Conservation (phyloP, 176 grass and related monocot genomes). For the Juncus effusus region DNA sequence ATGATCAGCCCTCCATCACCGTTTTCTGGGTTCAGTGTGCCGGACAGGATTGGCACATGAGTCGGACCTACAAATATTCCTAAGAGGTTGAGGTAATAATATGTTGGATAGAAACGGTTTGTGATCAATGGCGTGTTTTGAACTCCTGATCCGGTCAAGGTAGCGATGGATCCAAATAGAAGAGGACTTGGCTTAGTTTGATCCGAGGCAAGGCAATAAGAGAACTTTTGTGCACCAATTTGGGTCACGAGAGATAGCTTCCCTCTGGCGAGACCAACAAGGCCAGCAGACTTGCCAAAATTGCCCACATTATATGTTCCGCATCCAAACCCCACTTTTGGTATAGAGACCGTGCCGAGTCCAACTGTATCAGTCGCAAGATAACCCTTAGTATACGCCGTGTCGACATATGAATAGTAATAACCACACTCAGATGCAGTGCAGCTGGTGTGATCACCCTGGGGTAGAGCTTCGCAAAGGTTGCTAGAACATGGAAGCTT, state of each 20-base stretch:
- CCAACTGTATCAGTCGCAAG: constrained; percentile 28
- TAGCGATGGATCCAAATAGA: constrained; percentile 2
- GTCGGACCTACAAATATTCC: constrained; percentile 2
- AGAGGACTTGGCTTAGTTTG: constrained; percentile 17
- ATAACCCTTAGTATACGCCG: not conserved
- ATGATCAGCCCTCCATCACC: not conserved
- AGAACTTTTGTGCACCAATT: constrained; percentile 27
- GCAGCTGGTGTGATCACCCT: not conserved
- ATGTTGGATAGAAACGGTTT: not conserved
- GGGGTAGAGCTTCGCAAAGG: not conserved
- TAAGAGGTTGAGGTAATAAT: constrained; percentile 14
- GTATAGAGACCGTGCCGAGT: not conserved
- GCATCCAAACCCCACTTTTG: constrained; percentile 21
- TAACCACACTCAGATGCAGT: constrained; percentile 14
- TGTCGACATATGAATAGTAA: not conserved
- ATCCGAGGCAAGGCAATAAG: constrained; percentile 37
- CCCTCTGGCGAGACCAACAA: constrained; percentile 25
- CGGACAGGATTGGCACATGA: not conserved
- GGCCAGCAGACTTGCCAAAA: constrained; percentile 23
- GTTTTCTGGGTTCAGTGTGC: constrained; percentile 6
- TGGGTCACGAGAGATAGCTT: constrained; percentile 28
- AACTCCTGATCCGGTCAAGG: not conserved
- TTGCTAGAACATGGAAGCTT: not conserved
- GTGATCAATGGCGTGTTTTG: not conserved
- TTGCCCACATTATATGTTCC: constrained; percentile 5